Evolutionary conservation across 2,329 filamentous ascomycete species (phyloP), one percentile per base, ranked within the genome.

Genomic region (Xylaria sp.): DNA sequence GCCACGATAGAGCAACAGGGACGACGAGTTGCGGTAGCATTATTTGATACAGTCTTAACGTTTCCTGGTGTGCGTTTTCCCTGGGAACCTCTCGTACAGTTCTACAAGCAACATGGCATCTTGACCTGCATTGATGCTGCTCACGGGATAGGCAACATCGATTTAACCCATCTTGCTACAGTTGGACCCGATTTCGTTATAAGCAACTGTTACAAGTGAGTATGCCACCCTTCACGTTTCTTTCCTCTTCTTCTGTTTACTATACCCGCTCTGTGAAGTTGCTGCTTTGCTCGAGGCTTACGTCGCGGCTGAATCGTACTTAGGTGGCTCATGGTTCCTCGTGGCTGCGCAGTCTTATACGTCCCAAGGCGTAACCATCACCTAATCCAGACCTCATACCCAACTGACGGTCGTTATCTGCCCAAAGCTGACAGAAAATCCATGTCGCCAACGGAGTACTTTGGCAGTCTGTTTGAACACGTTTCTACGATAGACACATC

Each of bases 141-240:
- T 0, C 91, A 94, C 73, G 85, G 84, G 0, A 77, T 92, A 33
- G 91, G 91, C 0, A 87, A 91, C 54, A 82, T 93, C n/a, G 81
- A 85, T 3, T 74, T 93, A 4, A 82, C 68, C 11, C 70, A 91
- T 73, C 76, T 92, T 33, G 74, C 74, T 1, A 72, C 73, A 14
- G 75, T 92, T 19, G 79, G 86, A 40, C 85, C 89, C 0, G 90
- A 94, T 75, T 93, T 93, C 76, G 87, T 92, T 68, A 83, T 90
- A 38, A 87, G 79, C 61, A 94, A 93, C 71, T 87, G 84, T 66
- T 88, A 92, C 77, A 92, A 92, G 73, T 75, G 65, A 68, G 71
- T 63, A 25, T 47, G 12, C 17, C 59, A 56, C 23, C 33, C 28
- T 31, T 31, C 28, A 31, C 28, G 28, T 31, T 9, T 31, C 28